A percentile compares a stretch with the other conserved stretches of the same genome.
phyloP scores from a whole-genome alignment of 148 eudicot genomes.

The Amaranthus hypochondriacus region DNA sequence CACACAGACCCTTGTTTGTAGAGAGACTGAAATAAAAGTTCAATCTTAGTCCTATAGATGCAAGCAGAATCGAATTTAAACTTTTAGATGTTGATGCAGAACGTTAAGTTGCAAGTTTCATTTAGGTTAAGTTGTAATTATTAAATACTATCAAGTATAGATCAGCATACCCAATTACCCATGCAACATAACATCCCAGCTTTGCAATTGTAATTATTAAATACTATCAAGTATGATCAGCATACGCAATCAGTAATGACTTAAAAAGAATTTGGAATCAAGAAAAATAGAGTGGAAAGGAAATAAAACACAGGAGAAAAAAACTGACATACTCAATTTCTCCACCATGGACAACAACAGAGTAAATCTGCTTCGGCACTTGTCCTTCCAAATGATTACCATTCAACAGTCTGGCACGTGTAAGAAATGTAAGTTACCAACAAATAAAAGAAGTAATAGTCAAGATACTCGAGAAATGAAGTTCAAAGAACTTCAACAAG shows the following conservation, averaged over 20 bases:
- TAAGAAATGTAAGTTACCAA: constrained; percentile 7
- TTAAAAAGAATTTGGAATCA: too few relatives aligned
- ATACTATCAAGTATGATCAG: too few relatives aligned
- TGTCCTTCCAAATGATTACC: constrained; percentile 71
- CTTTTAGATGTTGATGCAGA: not conserved
- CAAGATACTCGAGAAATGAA: not conserved
- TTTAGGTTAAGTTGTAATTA: not conserved
- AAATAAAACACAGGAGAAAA: too few relatives aligned
- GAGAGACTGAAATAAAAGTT: constrained; percentile 46
- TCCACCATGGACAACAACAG: constrained; percentile 96
- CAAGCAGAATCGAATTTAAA: constrained; percentile 5
- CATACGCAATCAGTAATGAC: not conserved
- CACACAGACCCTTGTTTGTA: constrained; percentile 72
- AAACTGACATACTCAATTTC: constrained; percentile 90
- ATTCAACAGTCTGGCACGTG: constrained; percentile 59
- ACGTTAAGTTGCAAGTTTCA: not conserved
- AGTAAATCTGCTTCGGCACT: constrained; percentile 86
- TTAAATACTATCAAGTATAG: too few relatives aligned
- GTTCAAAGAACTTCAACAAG: too few relatives aligned
- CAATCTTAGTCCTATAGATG: constrained; percentile 18
- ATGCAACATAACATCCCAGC: too few relatives aligned
- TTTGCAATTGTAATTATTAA: too few relatives aligned
- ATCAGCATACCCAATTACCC: too few relatives aligned
- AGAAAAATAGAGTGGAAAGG: too few relatives aligned
- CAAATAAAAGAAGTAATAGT: not conserved